These are phyloP conservation scores for Eucalyptus fibrosa DNA, from an alignment of 345 rosid genomes.

Conservation along the genomic window DNA sequence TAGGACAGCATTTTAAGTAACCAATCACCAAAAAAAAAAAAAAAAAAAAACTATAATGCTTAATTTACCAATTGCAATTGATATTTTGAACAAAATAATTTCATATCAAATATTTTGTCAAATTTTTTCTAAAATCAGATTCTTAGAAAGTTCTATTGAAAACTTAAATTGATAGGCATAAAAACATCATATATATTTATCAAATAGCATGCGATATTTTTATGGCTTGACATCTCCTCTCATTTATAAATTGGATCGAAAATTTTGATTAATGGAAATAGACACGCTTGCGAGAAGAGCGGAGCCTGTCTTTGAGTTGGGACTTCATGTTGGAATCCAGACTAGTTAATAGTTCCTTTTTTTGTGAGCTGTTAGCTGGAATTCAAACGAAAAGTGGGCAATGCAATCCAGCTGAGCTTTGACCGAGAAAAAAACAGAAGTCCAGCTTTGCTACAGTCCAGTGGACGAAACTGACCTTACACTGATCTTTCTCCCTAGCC, in stretches of 20 bases:
- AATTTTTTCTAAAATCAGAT: not conserved
- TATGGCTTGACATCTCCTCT: not conserved
- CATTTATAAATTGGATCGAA: not conserved
- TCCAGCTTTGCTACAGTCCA: not conserved
- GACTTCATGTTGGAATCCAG: not conserved
- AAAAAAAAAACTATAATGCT: not conserved
- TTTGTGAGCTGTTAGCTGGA: not conserved
- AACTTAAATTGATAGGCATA: too few relatives aligned
- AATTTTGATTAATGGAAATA: too few relatives aligned
- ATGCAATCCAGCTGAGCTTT: not conserved
- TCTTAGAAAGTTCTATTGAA: fast-evolving
- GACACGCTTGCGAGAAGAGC: not conserved
- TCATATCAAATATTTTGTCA: not conserved
- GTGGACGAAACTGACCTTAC: not conserved
- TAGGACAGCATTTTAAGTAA: not conserved
- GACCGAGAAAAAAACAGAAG: not conserved
- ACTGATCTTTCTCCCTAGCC: not conserved
- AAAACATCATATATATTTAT: too few relatives aligned
- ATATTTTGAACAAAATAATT: not conserved
- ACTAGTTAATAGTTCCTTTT: not conserved
- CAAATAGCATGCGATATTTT: not conserved
- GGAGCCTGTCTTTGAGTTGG: not conserved
- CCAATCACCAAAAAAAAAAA: not conserved
- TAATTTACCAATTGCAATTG: not conserved
- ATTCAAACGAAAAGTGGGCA: not conserved